These are phyloP conservation scores for Vitellaria paradoxa DNA, from an alignment of 179 eudicot genomes.

Conservation along the genomic window DNA sequence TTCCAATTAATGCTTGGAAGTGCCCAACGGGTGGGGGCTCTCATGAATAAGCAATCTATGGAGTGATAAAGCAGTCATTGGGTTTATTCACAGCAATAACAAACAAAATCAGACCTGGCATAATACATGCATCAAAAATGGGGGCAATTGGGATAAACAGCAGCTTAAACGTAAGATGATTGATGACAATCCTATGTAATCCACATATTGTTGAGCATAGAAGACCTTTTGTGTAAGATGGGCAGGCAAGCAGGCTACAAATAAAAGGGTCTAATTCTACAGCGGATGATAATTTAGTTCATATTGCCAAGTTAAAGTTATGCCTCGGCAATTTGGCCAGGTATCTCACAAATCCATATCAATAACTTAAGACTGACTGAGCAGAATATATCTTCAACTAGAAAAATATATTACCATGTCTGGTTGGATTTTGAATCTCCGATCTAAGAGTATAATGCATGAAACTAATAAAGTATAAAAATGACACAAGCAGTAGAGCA, in stretches of 20 bases:
- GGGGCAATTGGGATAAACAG: no score
- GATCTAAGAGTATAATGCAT: background rate
- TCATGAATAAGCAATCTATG: no score
- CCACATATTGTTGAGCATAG: no score
- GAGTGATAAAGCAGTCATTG: no score
- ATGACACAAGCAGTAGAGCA: slow-evolving; percentile 10
- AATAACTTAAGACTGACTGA: background rate
- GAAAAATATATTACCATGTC: background rate
- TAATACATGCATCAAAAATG: no score
- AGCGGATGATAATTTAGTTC: background rate
- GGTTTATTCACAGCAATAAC: no score
- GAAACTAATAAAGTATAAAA: background rate
- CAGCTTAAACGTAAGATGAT: no score
- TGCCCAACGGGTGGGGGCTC: no score
- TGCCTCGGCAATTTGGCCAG: background rate
- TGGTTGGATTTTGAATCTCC: background rate
- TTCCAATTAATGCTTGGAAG: no score
- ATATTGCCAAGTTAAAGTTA: background rate
- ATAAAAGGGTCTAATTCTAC: background rate
- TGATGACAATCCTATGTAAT: no score
- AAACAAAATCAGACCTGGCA: no score
- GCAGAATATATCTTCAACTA: background rate
- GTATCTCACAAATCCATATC: background rate
- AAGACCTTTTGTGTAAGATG: no score
- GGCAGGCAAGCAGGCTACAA: background rate